Conservation (phyloP, 2,329 filamentous ascomycete genomes). For the Colletotrichum euphorbiae region DNA sequence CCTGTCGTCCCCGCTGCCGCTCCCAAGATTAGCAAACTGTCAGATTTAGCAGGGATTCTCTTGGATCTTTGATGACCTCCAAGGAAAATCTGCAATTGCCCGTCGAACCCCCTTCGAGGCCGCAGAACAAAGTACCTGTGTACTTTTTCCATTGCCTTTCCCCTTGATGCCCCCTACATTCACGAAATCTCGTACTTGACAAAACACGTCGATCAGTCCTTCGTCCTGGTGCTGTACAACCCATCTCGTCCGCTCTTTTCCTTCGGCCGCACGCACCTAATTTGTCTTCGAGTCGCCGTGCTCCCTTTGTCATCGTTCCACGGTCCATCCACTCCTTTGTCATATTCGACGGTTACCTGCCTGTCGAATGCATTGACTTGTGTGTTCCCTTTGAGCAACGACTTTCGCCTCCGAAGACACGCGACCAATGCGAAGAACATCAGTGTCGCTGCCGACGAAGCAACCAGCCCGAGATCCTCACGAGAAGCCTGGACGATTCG, state of each 20-base stretch:
- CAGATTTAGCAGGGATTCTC: constrained; percentile 34
- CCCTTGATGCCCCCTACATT: constrained; percentile 36
- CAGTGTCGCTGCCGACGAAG: constrained; percentile 72
- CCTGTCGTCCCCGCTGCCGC: constrained; percentile 30
- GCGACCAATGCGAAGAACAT: constrained; percentile 70
- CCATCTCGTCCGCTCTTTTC: constrained; percentile 34
- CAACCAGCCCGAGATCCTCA: constrained; percentile 69
- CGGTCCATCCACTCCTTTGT: constrained; percentile 38
- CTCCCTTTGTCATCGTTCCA: constrained; percentile 23
- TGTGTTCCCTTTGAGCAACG: constrained; percentile 37
- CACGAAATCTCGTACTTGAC: constrained; percentile 24
- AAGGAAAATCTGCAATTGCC: constrained; percentile 38
- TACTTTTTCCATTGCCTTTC: constrained; percentile 24
- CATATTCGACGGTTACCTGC: constrained; percentile 21
- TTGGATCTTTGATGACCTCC: constrained; percentile 29
- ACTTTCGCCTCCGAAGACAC: constrained; percentile 23
- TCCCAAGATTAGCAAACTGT: constrained; percentile 38
- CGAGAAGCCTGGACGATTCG: constrained; percentile 74
- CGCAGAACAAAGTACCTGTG: constrained; percentile 10
- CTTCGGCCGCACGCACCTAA: constrained; percentile 34
- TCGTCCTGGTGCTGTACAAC: constrained; percentile 13
- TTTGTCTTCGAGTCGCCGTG: constrained; percentile 30
- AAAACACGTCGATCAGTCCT: background rate
- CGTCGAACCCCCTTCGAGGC: constrained; percentile 27
- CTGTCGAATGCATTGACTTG: constrained; percentile 41